Evolutionary conservation across 139 green algal species (phyloP).

Genomic region (Picochlorum sp.): DNA sequence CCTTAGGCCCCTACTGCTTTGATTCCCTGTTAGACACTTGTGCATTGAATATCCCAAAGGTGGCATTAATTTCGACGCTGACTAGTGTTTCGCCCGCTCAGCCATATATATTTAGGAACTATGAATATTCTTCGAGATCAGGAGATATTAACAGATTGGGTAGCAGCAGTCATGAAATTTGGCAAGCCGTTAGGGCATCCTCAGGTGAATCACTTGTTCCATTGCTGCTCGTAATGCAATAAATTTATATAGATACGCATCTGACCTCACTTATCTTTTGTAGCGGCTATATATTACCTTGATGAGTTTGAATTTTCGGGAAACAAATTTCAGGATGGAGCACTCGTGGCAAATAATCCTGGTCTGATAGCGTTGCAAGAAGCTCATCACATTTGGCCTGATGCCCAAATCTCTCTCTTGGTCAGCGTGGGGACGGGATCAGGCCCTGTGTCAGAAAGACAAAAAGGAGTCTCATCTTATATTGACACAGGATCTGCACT

Average conservation of each 20-base stretch:
- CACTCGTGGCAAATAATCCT: constrained; percentile 89
- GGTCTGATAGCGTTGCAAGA: constrained; percentile 74
- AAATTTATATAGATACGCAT: no score
- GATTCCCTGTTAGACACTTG: constrained; percentile 57
- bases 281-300: constrained; percentile 73
- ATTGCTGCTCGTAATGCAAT: background rate
- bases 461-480: constrained; percentile 34
- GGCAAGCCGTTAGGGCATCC: constrained; percentile 87
- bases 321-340: constrained; percentile 87
- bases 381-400: constrained; percentile 73
- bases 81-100: constrained; percentile 58
- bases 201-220: constrained; percentile 28
- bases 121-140: constrained; percentile 47
- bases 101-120: constrained; percentile 88
- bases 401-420: constrained; percentile 63
- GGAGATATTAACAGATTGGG: constrained; percentile 16
- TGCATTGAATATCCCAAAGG: constrained; percentile 53
- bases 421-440: constrained; percentile 75
- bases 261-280: background rate
- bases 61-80: constrained; percentile 71
- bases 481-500: constrained; percentile 50
- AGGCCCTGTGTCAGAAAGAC: constrained; percentile 30
- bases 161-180: constrained; percentile 58
- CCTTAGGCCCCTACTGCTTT: constrained; percentile 4
- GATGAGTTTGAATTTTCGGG: constrained; percentile 71